Evolutionary conservation across 306 rosid species (phyloP).

Genomic region (Pachyrhizus erosus): DNA sequence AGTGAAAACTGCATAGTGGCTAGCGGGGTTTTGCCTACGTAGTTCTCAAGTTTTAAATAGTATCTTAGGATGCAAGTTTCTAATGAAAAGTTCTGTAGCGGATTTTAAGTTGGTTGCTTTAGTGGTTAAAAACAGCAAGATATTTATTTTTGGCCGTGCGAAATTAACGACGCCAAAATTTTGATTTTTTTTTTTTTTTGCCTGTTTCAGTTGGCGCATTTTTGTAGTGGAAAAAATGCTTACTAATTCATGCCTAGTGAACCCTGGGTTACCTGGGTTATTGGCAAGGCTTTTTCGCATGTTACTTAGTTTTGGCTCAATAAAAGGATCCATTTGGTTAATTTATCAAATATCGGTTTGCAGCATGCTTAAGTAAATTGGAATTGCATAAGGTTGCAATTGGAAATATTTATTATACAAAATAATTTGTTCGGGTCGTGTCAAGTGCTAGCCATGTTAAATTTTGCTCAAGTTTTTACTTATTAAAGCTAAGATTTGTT

Average conservation of each 20-base stretch:
- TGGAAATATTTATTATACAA: neutral
- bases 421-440: neutral
- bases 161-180: constrained; percentile 45
- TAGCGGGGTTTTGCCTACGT: constrained; percentile 34
- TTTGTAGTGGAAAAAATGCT: constrained; percentile 24
- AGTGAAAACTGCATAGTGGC: constrained; percentile 81
- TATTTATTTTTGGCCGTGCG: constrained; percentile 23
- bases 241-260: constrained; percentile 8
- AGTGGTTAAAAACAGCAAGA: constrained; percentile 36
- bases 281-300: neutral
- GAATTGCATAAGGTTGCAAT: neutral
- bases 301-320: constrained; percentile 25
- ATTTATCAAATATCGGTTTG: neutral
- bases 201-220: constrained; percentile 33
- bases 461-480: neutral
- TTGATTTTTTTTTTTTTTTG: constrained; percentile 46
- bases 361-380: neutral
- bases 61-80: constrained; percentile 39
- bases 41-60: constrained; percentile 32
- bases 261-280: constrained; percentile 14
- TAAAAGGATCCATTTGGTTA: constrained; percentile 35
- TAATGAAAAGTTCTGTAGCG: constrained; percentile 37
- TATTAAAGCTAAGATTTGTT: neutral
- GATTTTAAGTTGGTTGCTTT: constrained; percentile 38
- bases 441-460: neutral